Percentiles rank a stretch among this genome's conserved stretches.
These are phyloP conservation scores for Verruconis gallopava DNA, from an alignment of 2,329 filamentous ascomycete species.

Conservation along the genomic window DNA sequence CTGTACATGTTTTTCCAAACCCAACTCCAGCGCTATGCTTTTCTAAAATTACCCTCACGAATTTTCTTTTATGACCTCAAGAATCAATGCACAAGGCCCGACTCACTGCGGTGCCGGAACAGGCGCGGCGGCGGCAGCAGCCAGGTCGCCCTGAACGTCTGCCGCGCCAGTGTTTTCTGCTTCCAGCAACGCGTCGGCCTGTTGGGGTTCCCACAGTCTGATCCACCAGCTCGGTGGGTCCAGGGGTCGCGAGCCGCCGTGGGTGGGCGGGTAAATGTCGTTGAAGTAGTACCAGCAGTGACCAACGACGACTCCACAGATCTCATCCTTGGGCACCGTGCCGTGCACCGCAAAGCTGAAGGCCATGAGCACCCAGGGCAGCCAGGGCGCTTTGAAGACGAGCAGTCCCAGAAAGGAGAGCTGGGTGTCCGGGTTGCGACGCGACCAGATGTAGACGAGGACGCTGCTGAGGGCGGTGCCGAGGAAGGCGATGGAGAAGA, in stretches of 20 bases:
- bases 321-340: constrained; percentile 83
- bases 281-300: constrained; percentile 95
- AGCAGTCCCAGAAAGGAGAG: constrained; percentile 77
- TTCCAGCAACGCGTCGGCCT: constrained; percentile 16
- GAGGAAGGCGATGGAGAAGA: constrained; percentile 85
- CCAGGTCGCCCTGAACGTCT: constrained; percentile 7
- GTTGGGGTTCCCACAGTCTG: constrained; percentile 54
- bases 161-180: constrained; percentile 2
- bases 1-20: too few relatives aligned
- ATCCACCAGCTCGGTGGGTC: constrained; percentile 88
- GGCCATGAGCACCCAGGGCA: constrained; percentile 90
- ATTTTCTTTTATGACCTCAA: too few relatives aligned
- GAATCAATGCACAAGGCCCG: too few relatives aligned
- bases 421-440: constrained; percentile 82
- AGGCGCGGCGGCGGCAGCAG: constrained; percentile 1
- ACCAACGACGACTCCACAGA: constrained; percentile 87
- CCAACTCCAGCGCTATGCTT: too few relatives aligned
- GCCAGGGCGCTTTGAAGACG: constrained; percentile 84
- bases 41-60: too few relatives aligned
- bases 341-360: constrained; percentile 89
- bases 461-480: constrained; percentile 88
- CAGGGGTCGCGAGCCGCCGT: constrained; percentile 71
- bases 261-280: constrained; percentile 87
- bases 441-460: constrained; percentile 94
- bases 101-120: constrained; percentile 2